A percentile compares a stretch with the other conserved stretches of the same genome.
Conservation (phyloP, 2,329 filamentous ascomycete species). For the Nemania abortiva region DNA sequence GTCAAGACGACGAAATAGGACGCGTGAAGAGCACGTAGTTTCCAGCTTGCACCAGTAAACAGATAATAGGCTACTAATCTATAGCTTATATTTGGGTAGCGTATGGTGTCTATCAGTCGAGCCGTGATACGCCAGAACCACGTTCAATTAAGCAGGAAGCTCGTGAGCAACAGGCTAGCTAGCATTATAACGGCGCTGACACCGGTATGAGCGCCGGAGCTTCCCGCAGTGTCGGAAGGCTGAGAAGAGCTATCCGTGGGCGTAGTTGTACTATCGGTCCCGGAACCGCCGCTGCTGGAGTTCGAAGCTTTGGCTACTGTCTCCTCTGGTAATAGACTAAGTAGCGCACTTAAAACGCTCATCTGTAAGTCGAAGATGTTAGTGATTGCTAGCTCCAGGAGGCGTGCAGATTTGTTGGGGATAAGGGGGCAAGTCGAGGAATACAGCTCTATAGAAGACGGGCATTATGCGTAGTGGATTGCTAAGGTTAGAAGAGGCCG, state of each 20-base stretch:
- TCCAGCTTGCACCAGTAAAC: no score
- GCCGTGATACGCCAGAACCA: not conserved
- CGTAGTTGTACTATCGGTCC: not conserved
- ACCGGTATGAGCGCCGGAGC: not conserved
- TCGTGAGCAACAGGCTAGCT: slow-evolving; percentile 2
- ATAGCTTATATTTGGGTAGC: no score
- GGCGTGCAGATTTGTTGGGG: not conserved
- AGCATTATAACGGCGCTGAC: slow-evolving; percentile 11
- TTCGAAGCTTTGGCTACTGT: not conserved
- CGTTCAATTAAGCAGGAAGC: slow-evolving; percentile 8
- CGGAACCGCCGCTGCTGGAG: not conserved
- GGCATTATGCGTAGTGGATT: not conserved
- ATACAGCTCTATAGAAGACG: no score
- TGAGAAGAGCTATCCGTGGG: not conserved
- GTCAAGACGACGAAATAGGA: no score
- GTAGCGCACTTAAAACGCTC: slow-evolving; percentile 31
- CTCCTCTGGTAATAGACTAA: slow-evolving; percentile 28
- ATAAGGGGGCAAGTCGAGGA: not conserved
- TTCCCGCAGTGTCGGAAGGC: not conserved
- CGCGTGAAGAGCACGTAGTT: no score
- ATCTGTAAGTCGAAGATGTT: slow-evolving; percentile 17
- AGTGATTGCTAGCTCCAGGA: not conserved
- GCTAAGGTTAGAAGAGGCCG: slow-evolving; percentile 41
- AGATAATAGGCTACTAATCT: no score
- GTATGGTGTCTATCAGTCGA: no score